Conservation (phyloP, 1,284 basidiomycete species). For the Rhodotorula sp. region DNA sequence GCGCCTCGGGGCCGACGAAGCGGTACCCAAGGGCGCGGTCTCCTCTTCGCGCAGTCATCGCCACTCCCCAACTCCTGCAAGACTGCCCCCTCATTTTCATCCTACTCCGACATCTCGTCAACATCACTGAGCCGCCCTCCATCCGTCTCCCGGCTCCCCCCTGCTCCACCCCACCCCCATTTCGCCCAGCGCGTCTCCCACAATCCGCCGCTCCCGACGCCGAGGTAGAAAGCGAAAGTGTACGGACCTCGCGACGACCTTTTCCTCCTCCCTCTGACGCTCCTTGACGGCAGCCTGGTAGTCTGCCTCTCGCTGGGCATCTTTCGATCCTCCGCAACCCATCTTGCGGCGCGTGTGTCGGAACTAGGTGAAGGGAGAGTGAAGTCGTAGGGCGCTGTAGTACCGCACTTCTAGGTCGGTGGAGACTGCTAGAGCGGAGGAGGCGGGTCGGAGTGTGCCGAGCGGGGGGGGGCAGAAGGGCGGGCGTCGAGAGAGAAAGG, state of each 20-base stretch:
- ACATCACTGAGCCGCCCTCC: too few species aligned
- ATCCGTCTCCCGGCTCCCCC: background rate
- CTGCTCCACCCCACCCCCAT: background rate
- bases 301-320: slow-evolving; percentile 30
- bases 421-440: background rate
- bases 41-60: too few species aligned
- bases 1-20: too few species aligned
- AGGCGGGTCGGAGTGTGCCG: background rate
- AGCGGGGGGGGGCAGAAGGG: background rate
- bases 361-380: background rate
- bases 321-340: slow-evolving; percentile 41
- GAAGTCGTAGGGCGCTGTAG: too few species aligned
- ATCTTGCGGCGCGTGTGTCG: slow-evolving; percentile 1
- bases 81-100: too few species aligned
- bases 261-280: slow-evolving; percentile 28
- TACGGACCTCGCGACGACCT: slow-evolving; percentile 33
- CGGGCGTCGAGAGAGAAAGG: too few species aligned
- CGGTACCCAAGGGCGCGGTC: too few species aligned
- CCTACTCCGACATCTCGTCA: too few species aligned
- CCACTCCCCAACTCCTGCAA: too few species aligned
- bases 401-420: too few species aligned
- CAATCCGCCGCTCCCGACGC: background rate
- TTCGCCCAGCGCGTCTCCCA: background rate
- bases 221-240: fast-evolving
- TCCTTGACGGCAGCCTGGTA: slow-evolving; percentile 34